Base-by-base conservation (phyloP, 139 green algal genomes). In the Gonium pectorale region DNA sequence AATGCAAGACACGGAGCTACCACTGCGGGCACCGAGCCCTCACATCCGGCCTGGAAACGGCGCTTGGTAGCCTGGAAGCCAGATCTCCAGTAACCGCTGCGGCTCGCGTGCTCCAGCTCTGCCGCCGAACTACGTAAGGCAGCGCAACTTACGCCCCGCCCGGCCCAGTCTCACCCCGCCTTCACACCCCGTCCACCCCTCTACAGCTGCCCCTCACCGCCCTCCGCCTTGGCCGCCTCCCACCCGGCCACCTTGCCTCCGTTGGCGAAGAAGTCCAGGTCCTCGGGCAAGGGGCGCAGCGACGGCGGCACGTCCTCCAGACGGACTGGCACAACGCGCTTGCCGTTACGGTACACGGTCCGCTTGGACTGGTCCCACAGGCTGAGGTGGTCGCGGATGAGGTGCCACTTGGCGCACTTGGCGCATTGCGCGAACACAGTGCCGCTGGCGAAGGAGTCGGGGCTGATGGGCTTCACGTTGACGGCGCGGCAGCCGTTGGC, bases 381-480 rank as follows among this genome's bases (percentile, higher is more conserved):
- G 1, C 38, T 27, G n/a, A 85, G 79, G 64, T 85, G 60, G 79
- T 85, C 79, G 21, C 63, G 60, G 56, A 82, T 82, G 40, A 82
- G 75, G 56, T 82, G 75, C 75, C 75, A 81, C 37, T 68, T 69
- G 73, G 38, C 35, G 73, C 73, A 81, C 54, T 54, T 54, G 29
- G 24, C 62, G 77, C 77, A 83, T 64, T 85, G 79, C 35, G 79
- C 79, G 5, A 77, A 85, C 35, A 77, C 64, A 35, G 79, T 85
- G 64, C 79, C 79, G 17, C 29, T 44, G 15, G 15, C 8, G 46
- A 85, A 85, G 46, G 64, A 67, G 17, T 56, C 49, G 35, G 79
- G 64, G 64, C 43, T 75, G 64, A 85, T 67, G 63, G 79, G 79
- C 79, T 85, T 85, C 24, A 85, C 33, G 66, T 85, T 85, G 35